phyloP scores from a whole-genome alignment of 352 stramenopile genomes.

The Pythium scleroteichum region DNA sequence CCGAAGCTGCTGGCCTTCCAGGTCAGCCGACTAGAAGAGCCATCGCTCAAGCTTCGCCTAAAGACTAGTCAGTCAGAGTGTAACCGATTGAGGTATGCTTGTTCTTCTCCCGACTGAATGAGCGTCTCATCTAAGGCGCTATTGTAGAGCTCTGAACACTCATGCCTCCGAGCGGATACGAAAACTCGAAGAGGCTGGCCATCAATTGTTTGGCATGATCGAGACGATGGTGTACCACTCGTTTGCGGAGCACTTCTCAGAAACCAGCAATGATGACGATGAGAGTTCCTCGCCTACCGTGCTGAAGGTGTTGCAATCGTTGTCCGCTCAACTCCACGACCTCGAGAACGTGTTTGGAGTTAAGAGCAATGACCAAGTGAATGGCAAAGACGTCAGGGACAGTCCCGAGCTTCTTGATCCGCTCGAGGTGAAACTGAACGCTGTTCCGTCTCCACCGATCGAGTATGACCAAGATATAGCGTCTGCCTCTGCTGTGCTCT shows the following conservation, averaged over 20 bases:
- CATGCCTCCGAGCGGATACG: constrained; percentile 59
- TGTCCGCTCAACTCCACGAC: constrained; percentile 16
- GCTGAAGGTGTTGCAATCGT: constrained; percentile 9
- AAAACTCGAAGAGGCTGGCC: constrained; percentile 59
- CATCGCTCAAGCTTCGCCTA: constrained; percentile 64
- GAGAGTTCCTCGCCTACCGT: neutral
- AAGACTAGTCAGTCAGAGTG: constrained; percentile 75
- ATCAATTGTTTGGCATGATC: constrained; percentile 58
- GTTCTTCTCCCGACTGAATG: neutral
- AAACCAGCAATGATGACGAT: neutral
- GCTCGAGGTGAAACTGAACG: constrained; percentile 16
- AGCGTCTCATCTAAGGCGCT: neutral
- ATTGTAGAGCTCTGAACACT: constrained; percentile 41
- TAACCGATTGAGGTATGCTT: constrained; percentile 46
- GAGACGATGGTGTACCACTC: constrained; percentile 68
- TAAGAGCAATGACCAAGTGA: neutral
- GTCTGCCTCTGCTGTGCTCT: constrained; percentile 5
- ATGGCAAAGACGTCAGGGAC: neutral
- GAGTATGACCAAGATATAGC: neutral
- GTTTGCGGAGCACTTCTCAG: constrained; percentile 62
- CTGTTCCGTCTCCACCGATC: neutral
- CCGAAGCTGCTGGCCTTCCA: constrained; percentile 81
- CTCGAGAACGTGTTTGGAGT: constrained; percentile 8
- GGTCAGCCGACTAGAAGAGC: constrained; percentile 65
- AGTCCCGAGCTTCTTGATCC: constrained; percentile 14